phyloP scores from a whole-genome alignment of 108 stramenopile species.

The Nitzschia inconspicua region DNA sequence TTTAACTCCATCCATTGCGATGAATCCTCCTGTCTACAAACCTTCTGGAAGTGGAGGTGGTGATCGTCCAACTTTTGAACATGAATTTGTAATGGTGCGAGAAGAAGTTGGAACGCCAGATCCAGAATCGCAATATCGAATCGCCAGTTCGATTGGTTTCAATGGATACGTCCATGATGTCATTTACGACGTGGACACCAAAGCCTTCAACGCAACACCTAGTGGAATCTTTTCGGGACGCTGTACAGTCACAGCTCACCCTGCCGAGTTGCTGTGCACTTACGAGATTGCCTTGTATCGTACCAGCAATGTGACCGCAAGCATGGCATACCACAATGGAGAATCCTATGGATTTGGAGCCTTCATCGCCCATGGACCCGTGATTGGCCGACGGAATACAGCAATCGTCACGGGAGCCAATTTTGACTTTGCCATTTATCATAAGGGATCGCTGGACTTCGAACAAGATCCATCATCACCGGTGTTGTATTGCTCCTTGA shows the following conservation, averaged over 20 bases:
- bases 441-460: constrained; percentile 15
- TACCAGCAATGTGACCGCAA: neutral
- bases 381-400: neutral
- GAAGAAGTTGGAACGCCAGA: constrained; percentile 4
- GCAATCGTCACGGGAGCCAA: constrained; percentile 22
- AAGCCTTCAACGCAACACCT: no score
- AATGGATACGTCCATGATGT: constrained; percentile 7
- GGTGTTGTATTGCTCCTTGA: no score
- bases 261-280: constrained; percentile 18
- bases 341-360: constrained; percentile 13
- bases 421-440: constrained; percentile 18
- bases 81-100: constrained; percentile 12
- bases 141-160: neutral
- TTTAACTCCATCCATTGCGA: no score
- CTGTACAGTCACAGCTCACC: constrained; percentile 12
- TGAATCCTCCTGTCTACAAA: no score
- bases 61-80: no score
- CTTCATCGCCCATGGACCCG: constrained; percentile 19
- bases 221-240: constrained; percentile 15
- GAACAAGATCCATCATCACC: no score
- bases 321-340: no score
- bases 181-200: neutral
- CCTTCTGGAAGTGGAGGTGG: no score
- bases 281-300: constrained; percentile 25
- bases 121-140: neutral